These are phyloP conservation scores for Spiromastix sp. DNA, from an alignment of 2,329 filamentous ascomycete species.

Conservation along the genomic window DNA sequence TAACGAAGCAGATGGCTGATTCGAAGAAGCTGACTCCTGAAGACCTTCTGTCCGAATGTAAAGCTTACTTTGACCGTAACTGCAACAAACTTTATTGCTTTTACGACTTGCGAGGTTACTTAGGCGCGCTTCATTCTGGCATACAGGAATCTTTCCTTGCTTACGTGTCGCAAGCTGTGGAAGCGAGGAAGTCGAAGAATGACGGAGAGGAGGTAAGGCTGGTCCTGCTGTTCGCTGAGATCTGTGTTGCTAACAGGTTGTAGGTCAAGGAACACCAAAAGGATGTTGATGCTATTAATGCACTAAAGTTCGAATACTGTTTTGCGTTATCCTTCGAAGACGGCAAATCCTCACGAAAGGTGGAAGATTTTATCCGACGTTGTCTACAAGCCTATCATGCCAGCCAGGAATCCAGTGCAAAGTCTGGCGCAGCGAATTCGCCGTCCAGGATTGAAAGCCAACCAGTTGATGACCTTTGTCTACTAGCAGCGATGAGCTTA, in stretches of 20 bases:
- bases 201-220: conserved; percentile 11
- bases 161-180: conserved; percentile 10
- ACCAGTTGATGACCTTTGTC: conserved; percentile 32
- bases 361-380: conserved; percentile 27
- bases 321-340: conserved; percentile 25
- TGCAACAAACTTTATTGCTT: conserved; percentile 37
- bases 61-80: conserved; percentile 31
- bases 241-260: conserved; percentile 3
- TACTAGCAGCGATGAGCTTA: conserved; percentile 34
- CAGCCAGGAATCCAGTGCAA: neutral
- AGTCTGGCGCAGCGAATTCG: conserved; percentile 6
- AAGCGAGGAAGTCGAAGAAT: conserved; percentile 5
- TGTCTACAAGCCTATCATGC: conserved; percentile 27
- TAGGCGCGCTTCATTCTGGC: conserved; percentile 20
- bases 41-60: conserved; percentile 27
- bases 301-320: conserved; percentile 34
- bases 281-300: conserved; percentile 29
- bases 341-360: conserved; percentile 14
- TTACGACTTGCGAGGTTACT: conserved; percentile 30
- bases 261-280: conserved; percentile 16
- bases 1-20: conserved; percentile 18
- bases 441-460: conserved; percentile 32
- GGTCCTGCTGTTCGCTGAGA: conserved; percentile 8
- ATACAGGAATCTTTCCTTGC: conserved; percentile 16
- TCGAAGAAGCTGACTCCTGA: conserved; percentile 17